A percentile compares a stretch with the other conserved stretches of the same genome.
Evolutionary conservation across 2,329 filamentous ascomycete species (phyloP).

Genomic region (Xylariaceae sp.): DNA sequence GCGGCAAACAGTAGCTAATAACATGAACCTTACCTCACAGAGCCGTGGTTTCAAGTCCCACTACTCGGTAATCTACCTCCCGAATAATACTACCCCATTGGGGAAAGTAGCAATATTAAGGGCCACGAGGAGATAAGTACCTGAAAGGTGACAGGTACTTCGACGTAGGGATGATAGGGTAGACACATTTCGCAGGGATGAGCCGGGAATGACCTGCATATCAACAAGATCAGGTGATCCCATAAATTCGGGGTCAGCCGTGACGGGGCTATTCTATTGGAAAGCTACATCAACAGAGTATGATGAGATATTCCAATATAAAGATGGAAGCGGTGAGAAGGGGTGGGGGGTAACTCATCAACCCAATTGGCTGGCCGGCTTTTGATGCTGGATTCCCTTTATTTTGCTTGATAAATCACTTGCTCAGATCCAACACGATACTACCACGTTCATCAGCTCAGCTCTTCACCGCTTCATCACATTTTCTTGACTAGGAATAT

Average conservation of each 20-base stretch:
- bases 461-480: neutral
- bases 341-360: neutral
- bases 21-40: neutral
- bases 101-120: slow-evolving; percentile 17
- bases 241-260: slow-evolving; percentile 7
- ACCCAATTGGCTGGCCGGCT: neutral
- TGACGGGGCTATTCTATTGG: slow-evolving; percentile 1
- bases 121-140: neutral
- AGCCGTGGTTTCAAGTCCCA: neutral
- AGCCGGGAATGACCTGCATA: slow-evolving; percentile 14
- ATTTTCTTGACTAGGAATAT: neutral
- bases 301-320: neutral
- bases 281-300: too few relatives aligned
- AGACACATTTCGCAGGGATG: slow-evolving; percentile 22
- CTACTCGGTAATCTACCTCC: slow-evolving; percentile 1
- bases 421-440: neutral
- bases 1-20: neutral
- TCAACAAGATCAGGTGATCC: slow-evolving; percentile 19
- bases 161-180: neutral
- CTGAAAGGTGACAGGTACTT: slow-evolving; percentile 16
- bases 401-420: neutral
- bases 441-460: neutral
- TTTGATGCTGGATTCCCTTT: neutral
- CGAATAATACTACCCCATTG: slow-evolving; percentile 17
- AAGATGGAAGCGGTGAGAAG: slow-evolving; percentile 12